These are phyloP conservation scores for Solanum clarkiae DNA, from an alignment of 257 asterid genomes.

Conservation along the genomic window DNA sequence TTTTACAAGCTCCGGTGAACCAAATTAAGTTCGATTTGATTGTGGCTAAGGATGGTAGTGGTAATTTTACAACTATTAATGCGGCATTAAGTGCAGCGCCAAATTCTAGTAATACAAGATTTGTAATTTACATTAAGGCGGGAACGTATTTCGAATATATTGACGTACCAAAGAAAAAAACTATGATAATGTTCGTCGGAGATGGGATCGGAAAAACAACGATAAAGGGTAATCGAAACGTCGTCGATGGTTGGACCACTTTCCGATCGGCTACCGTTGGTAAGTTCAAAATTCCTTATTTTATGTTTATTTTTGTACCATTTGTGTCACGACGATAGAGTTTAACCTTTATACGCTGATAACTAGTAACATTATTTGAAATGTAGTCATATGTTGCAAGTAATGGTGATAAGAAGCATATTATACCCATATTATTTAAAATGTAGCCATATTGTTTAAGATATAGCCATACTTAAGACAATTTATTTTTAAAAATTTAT, in stretches of 20 bases:
- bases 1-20: slow-evolving; percentile 43
- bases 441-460: no score
- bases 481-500: no score
- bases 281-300: slow-evolving; percentile 7
- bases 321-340: neutral
- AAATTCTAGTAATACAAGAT: slow-evolving; percentile 46
- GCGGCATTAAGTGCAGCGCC: slow-evolving; percentile 65
- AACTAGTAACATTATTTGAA: no score
- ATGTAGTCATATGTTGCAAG: no score
- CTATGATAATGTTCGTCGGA: slow-evolving; percentile 54
- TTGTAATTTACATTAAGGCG: slow-evolving; percentile 62
- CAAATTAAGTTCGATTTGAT: slow-evolving; percentile 25
- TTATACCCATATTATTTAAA: no score
- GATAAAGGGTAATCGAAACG: slow-evolving; percentile 78
- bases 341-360: neutral
- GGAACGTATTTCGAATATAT: slow-evolving; percentile 78
- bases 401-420: no score
- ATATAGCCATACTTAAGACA: no score
- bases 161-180: slow-evolving; percentile 40
- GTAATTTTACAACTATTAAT: slow-evolving; percentile 52
- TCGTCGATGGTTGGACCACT: slow-evolving; percentile 85
- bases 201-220: slow-evolving; percentile 81
- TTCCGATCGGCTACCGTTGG: slow-evolving; percentile 86
- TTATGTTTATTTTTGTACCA: neutral
- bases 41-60: slow-evolving; percentile 81